These are phyloP conservation scores for Xylaria sp. DNA, from an alignment of 2,329 filamentous ascomycete species.

Conservation along the genomic window DNA sequence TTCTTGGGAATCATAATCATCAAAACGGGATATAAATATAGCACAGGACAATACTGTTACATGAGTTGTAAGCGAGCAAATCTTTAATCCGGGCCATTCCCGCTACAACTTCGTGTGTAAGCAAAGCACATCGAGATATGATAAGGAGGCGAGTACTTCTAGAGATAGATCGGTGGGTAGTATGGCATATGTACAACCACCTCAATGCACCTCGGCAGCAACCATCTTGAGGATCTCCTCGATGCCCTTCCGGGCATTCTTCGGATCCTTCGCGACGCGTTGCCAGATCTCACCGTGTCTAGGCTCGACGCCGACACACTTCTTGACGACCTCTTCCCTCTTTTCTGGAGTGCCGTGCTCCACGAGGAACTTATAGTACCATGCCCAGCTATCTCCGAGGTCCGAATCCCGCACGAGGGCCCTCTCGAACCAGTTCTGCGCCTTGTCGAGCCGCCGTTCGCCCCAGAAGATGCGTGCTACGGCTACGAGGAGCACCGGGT, in stretches of 20 bases:
- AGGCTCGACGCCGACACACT: conserved; percentile 85
- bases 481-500: conserved; percentile 87
- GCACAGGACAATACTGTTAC: conserved; percentile 5
- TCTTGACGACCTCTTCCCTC: conserved; percentile 81
- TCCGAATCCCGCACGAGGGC: conserved; percentile 89
- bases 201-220: conserved; percentile 54
- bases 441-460: conserved; percentile 91
- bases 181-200: not conserved
- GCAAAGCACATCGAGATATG: not conserved
- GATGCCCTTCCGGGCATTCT: conserved; percentile 76
- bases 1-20: conserved; percentile 19
- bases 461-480: conserved; percentile 97
- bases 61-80: not conserved
- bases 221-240: conserved; percentile 89
- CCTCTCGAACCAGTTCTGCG: conserved; percentile 97
- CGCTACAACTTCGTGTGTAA: not conserved
- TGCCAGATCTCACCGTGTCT: conserved; percentile 95
- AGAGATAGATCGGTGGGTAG: not conserved
- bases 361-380: conserved; percentile 93
- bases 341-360: conserved; percentile 97
- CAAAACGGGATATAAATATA: conserved; percentile 13
- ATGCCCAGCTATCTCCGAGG: conserved; percentile 93
- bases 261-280: conserved; percentile 82
- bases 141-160: not conserved
- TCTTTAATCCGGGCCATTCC: not conserved